Conservation (phyloP, 176 grass and related monocot species). For the Ensete glaucum region DNA sequence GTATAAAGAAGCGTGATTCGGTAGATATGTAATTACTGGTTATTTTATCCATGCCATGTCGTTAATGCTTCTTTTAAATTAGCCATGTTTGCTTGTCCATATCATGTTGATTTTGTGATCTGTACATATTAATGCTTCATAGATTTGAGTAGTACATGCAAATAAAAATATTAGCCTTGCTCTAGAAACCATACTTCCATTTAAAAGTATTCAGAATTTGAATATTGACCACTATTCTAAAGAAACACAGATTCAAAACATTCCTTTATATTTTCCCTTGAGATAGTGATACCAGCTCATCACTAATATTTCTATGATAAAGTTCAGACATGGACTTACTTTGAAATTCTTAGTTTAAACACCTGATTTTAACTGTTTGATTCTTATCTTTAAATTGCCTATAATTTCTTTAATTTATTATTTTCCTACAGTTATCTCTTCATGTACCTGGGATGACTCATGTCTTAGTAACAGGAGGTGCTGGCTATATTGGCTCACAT, state of each 20-base stretch:
- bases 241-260: background rate
- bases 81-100: background rate
- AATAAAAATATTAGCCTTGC: background rate
- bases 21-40: background rate
- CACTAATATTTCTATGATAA: background rate
- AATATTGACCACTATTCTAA: background rate
- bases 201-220: background rate
- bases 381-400: background rate
- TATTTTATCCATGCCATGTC: background rate
- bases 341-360: background rate
- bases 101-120: background rate
- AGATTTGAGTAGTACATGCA: no score
- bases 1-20: no score
- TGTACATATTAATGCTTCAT: no score
- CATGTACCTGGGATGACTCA: slow-evolving; percentile 79
- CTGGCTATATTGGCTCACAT: slow-evolving; percentile 86
- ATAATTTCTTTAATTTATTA: slow-evolving; percentile 11
- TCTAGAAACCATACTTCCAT: background rate
- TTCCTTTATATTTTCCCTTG: background rate
- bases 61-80: background rate
- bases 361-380: background rate
- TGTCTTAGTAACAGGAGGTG: slow-evolving; percentile 86
- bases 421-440: slow-evolving; percentile 63
- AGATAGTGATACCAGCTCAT: background rate
- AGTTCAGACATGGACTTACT: background rate